phyloP scores from a whole-genome alignment of 805 yeast genomes.

The Candida ficus region DNA sequence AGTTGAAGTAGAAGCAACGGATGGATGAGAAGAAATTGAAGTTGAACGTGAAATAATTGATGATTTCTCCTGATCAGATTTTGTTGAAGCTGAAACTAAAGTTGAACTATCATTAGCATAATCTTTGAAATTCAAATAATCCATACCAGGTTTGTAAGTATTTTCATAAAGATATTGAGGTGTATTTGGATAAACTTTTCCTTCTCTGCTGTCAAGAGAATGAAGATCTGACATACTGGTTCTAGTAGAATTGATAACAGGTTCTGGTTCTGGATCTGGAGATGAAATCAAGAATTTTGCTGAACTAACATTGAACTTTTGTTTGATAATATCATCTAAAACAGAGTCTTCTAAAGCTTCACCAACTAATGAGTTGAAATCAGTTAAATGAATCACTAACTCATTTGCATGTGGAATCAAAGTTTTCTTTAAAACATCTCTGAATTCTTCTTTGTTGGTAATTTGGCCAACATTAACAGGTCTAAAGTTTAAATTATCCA shows the following conservation, averaged over 20 bases:
- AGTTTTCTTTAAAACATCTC: slow-evolving; percentile 32
- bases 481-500: slow-evolving; percentile 52
- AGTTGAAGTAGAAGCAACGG: not conserved
- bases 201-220: slow-evolving; percentile 45
- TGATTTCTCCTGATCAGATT: no score
- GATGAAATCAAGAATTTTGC: slow-evolving; percentile 31
- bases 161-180: slow-evolving; percentile 59
- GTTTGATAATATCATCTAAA: slow-evolving; percentile 32
- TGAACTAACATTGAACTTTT: slow-evolving; percentile 29
- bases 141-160: slow-evolving; percentile 29
- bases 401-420: slow-evolving; percentile 27
- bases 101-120: slow-evolving; percentile 1
- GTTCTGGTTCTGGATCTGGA: slow-evolving; percentile 28
- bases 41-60: not conserved
- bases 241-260: slow-evolving; percentile 34
- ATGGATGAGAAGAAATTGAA: not conserved
- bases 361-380: slow-evolving; percentile 58
- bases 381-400: slow-evolving; percentile 55
- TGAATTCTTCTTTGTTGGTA: slow-evolving; percentile 32
- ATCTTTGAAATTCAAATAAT: slow-evolving; percentile 54
- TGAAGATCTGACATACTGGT: slow-evolving; percentile 47
- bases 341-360: slow-evolving; percentile 47
- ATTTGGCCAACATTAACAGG: slow-evolving; percentile 39
- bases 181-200: slow-evolving; percentile 51
- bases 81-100: not conserved